Evolutionary conservation across 768 basidiomycete genomes (phyloP), one percentile per base, ranked within the genome.

Genomic region (Lactarius akahatsu): DNA sequence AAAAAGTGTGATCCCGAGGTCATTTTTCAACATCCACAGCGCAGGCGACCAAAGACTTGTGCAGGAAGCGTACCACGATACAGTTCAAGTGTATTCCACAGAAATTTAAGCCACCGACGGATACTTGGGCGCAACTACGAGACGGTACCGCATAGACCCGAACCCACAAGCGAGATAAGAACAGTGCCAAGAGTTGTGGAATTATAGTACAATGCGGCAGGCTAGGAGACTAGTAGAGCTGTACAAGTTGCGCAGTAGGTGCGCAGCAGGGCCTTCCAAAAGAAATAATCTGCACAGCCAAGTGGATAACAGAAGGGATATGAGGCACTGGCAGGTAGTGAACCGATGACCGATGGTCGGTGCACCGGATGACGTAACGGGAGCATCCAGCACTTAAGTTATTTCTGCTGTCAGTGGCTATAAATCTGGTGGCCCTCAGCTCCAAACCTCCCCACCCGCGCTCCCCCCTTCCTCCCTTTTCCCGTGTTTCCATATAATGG

Each of bases 401-500:
- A 32, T 32, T 32, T 4, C 32, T 32, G 30, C 4, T 30, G 32
- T 32, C 32, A 32, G 32, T 32, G 7, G 32, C 32, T 32, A 41
- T 41, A 41, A 18, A 41, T 41, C 41, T 41, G 6, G 13, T 26
- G 23, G 2, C 50, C 13, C 13, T 7, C 26, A 15, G 50, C 50
- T 52, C 50, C 50, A 52, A 26, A 7, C 23, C 23, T 26, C 50
- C 50, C 50, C 50, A 52, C 50, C 50, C 23, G 50, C 50, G 50
- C 50, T 50, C 18, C 55, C 55, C 55, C 8, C 55, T 18, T 30
- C 15, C 55, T 36, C 56, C 30, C 13, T 63, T 15, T 16, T 41
- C 34, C 10, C 32, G 54, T 32, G n/a, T 40, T 1, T 15, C 26
- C 20, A 50, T 43, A 30, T 43, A 7, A 83, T 86, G 84, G 79